A percentile compares a stretch with the other conserved stretches of the same genome.
These are phyloP conservation scores for Pichia membranifaciens DNA, from an alignment of 805 yeast genomes.

Conservation along the genomic window DNA sequence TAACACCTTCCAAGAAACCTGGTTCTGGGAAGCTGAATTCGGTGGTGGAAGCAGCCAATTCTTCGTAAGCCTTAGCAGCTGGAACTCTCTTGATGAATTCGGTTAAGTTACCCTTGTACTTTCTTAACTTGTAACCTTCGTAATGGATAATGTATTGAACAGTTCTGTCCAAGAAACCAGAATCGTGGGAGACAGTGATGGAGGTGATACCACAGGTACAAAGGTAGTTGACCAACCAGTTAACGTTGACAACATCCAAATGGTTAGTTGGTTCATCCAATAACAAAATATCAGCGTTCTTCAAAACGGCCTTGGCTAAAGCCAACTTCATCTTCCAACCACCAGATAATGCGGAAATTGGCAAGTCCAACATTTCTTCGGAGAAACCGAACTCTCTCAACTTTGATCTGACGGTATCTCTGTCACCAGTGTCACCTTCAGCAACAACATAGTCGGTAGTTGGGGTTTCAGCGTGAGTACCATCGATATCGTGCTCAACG, in stretches of 20 bases:
- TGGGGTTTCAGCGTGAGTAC: slow-evolving; percentile 93
- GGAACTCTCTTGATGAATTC: slow-evolving; percentile 99
- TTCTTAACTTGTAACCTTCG: slow-evolving; percentile 99
- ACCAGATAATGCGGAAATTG: slow-evolving; percentile 96
- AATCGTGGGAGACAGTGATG: slow-evolving; percentile 97
- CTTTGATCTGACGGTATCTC: slow-evolving; percentile 65
- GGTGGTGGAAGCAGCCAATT: slow-evolving; percentile 95
- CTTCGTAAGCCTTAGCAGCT: slow-evolving; percentile 97
- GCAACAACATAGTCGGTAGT: slow-evolving; percentile 82
- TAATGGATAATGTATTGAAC: slow-evolving; percentile 98
- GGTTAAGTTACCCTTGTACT: slow-evolving; percentile 99
- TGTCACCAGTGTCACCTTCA: slow-evolving; percentile 58
- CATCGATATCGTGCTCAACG: slow-evolving; percentile 99
- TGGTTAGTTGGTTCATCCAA: slow-evolving; percentile 99
- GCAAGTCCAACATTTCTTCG: slow-evolving; percentile 88
- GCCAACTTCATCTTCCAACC: slow-evolving; percentile 99
- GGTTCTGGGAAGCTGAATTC: slow-evolving; percentile 99
- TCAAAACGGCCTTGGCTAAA: slow-evolving; percentile 97
- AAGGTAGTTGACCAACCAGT: slow-evolving; percentile 99
- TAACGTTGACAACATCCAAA: slow-evolving; percentile 99
- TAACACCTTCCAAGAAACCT: slow-evolving; percentile 99
- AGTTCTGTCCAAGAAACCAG: slow-evolving; percentile 97
- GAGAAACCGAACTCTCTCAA: slow-evolving; percentile 89
- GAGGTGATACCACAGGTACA: slow-evolving; percentile 98
- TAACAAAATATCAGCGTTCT: slow-evolving; percentile 95